These are phyloP conservation scores for Rhizopus sp. DNA, from an alignment of 371 early-diverging fungal species.

Conservation along the genomic window DNA sequence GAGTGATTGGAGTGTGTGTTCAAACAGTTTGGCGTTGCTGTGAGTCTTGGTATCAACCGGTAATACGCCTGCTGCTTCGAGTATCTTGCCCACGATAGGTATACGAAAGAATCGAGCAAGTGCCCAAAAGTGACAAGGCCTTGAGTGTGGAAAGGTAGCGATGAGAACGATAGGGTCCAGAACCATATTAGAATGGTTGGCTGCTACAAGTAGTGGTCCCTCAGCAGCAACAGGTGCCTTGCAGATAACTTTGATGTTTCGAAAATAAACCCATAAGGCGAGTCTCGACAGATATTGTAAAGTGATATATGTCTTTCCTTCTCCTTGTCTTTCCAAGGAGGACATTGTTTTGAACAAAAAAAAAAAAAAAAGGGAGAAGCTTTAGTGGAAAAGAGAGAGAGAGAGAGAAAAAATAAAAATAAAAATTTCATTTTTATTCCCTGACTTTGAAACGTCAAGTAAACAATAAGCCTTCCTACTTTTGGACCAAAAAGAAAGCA, in stretches of 20 bases:
- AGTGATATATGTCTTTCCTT: conserved; percentile 42
- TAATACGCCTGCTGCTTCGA: conserved; percentile 51
- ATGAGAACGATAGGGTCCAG: conserved; percentile 58
- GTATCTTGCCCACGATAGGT: conserved; percentile 40
- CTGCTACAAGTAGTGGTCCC: conserved; percentile 48
- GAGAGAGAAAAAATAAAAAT: neutral
- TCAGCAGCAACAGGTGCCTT: conserved; percentile 34
- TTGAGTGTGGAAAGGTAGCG: conserved; percentile 52
- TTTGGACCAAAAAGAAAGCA: too few relatives aligned
- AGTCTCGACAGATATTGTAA: conserved; percentile 41
- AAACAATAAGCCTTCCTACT: too few relatives aligned
- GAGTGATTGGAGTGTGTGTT: conserved; percentile 50
- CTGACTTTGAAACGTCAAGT: neutral
- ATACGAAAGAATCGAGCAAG: conserved; percentile 54
- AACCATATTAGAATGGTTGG: conserved; percentile 63
- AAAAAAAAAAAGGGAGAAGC: conserved; percentile 5
- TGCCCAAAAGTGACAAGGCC: conserved; percentile 64
- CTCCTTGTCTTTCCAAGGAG: conserved; percentile 31
- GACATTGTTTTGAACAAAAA: conserved; percentile 4
- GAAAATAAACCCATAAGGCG: conserved; percentile 51
- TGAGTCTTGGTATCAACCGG: conserved; percentile 60
- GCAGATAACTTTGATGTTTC: conserved; percentile 46
- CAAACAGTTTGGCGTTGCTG: conserved; percentile 55
- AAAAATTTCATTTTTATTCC: neutral
- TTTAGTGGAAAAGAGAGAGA: neutral